A percentile compares a stretch with the other conserved stretches of the same genome.
phyloP scores from a whole-genome alignment of 73 alveolate species.

The Paramecium bursaria region DNA sequence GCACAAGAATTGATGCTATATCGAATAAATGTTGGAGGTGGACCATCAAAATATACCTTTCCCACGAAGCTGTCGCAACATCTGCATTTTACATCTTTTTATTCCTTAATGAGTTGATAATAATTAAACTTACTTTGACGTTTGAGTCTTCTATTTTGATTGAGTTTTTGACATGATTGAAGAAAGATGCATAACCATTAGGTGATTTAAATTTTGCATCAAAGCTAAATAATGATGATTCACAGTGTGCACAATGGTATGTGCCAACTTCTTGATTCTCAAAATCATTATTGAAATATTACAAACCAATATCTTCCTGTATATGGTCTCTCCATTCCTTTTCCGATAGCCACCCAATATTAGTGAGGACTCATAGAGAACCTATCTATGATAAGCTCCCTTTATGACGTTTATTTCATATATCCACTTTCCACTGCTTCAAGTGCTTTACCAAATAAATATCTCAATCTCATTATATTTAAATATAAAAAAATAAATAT shows the following conservation, averaged over 20 bases:
- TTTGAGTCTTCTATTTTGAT: conserved; percentile 1
- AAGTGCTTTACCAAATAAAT: no score
- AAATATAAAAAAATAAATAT: no score
- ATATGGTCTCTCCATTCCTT: conserved; percentile 57
- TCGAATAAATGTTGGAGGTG: conserved; percentile 50
- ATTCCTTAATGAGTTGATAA: background rate
- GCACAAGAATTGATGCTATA: conserved; percentile 50
- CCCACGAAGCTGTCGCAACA: conserved; percentile 54
- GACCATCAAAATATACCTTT: conserved; percentile 50
- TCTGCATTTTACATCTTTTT: conserved; percentile 2
- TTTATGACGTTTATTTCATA: no score
- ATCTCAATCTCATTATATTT: no score
- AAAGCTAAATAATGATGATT: conserved; percentile 16
- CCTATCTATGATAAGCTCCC: no score
- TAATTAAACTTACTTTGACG: background rate
- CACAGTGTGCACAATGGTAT: conserved; percentile 52
- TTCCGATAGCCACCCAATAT: conserved; percentile 56
- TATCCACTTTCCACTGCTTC: no score
- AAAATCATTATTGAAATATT: background rate
- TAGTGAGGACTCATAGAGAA: conserved; percentile 41
- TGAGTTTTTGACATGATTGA: conserved; percentile 26
- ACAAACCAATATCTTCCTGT: conserved; percentile 63
- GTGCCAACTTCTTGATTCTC: conserved; percentile 57
- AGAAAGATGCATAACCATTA: conserved; percentile 49
- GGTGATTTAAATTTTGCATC: conserved; percentile 31